Percentiles rank a stretch among this genome's conserved stretches.
These are phyloP conservation scores for Juncus effusus DNA, from an alignment of 176 grass and related monocot species.

Conservation along the genomic window DNA sequence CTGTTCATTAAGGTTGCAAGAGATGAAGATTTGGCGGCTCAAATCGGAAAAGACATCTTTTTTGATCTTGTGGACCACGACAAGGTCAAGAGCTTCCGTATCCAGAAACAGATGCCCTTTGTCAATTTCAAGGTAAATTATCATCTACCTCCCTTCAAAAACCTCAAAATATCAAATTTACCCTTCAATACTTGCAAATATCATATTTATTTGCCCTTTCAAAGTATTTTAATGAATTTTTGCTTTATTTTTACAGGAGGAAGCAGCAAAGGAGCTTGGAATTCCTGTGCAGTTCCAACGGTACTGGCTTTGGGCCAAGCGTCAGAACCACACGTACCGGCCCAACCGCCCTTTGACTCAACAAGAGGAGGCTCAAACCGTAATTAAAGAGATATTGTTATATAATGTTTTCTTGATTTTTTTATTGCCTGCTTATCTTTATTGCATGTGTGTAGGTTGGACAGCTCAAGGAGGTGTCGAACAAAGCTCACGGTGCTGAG, in stretches of 20 bases:
- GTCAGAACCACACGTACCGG: conserved; percentile 97
- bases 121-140: conserved; percentile 72
- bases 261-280: conserved; percentile 87
- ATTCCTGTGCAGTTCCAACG: conserved; percentile 82
- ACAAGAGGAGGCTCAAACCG: conserved; percentile 78
- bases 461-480: conserved; percentile 69
- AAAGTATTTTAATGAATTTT: too few relatives aligned
- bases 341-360: conserved; percentile 79
- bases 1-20: conserved; percentile 62
- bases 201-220: too few relatives aligned
- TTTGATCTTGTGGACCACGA: conserved; percentile 99
- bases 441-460: conserved; percentile 62
- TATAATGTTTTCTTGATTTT: too few relatives aligned
- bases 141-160: neutral
- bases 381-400: too few relatives aligned
- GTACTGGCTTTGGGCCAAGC: conserved; percentile 98
- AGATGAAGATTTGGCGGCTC: conserved; percentile 70
- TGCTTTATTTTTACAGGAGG: conserved; percentile 54
- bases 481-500: conserved; percentile 72
- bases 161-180: too few relatives aligned
- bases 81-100: conserved; percentile 91
- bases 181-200: too few relatives aligned
- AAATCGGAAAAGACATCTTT: conserved; percentile 95
- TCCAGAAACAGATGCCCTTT: conserved; percentile 90
- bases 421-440: too few relatives aligned